Evolutionary conservation across 2,329 filamentous ascomycete genomes (phyloP), one percentile per base, ranked within the genome.

Genomic region (Aspergillus sp.): DNA sequence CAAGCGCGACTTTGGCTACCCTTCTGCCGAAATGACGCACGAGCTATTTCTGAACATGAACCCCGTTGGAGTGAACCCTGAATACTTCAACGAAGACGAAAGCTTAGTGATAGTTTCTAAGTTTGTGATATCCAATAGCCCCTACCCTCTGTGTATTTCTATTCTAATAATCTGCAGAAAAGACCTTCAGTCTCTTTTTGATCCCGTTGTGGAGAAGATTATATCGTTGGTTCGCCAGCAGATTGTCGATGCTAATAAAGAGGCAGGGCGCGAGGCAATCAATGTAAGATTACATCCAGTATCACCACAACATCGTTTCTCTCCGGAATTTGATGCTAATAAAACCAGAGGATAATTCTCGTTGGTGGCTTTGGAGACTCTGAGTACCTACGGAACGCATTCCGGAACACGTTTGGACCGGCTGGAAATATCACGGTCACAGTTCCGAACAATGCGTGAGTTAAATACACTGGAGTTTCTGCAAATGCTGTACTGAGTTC

Each of bases 1-100:
- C 31, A 76, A 75, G 46, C 57, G 60, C 3, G 61, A 67, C 24
- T 76, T 74, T 55, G 66, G 65, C 2, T 21, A 41, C 23, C 58
- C 54, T 19, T 35, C 58, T n/a, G 56, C 61, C 11, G 23, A 59
- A 0, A 55, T 52, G 6, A 58, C 49, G 11, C 48, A 57, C 49
- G 61, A 66, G 43, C 33, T 67, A 12, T 60, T 51, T 3, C 55
- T 67, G 6, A 59, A 58, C 35, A 67, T 66, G 60, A 33, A 9
- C 3, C 4, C 50, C 14, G 21, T 15, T 27, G n/a, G 17, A 2
- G 37, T 33, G 12, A 33, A 58, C n/a, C 47, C 52, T 0, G 19
- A 48, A 8, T 48, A 46, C 15, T 58, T 55, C 14, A 47, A 58
- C n/a, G 52, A 51, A 4, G 56, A 58, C 12, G 56, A 58, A 23